These are phyloP conservation scores for Scenedesmus sp. DNA, from an alignment of 163 green algal species.

Conservation along the genomic window DNA sequence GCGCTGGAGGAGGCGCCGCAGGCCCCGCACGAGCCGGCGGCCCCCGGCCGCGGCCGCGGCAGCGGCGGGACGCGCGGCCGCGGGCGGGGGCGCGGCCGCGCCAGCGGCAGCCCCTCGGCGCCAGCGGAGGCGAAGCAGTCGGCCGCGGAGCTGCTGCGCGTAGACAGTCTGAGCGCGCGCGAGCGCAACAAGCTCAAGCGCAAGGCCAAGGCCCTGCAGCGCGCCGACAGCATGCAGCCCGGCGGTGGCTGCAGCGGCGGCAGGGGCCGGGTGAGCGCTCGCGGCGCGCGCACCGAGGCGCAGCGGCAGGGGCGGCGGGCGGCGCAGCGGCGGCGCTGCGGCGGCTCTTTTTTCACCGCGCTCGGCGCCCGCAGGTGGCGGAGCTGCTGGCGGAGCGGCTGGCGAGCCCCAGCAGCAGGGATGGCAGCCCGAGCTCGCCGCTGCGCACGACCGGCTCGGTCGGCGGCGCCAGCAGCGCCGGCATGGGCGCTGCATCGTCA, in stretches of 20 bases:
- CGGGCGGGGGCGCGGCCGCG: slow-evolving; percentile 9
- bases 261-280: slow-evolving; percentile 11
- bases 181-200: slow-evolving; percentile 80
- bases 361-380: slow-evolving; percentile 9
- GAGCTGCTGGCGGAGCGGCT: slow-evolving; percentile 10
- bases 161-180: slow-evolving; percentile 67
- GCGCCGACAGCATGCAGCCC: slow-evolving; percentile 36
- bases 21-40: not conserved
- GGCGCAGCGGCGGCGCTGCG: too few relatives aligned
- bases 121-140: slow-evolving; percentile 43
- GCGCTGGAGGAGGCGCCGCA: not conserved
- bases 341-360: too few relatives aligned
- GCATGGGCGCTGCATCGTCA: too few relatives aligned
- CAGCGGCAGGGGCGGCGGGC: too few relatives aligned
- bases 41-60: not conserved
- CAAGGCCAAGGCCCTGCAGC: slow-evolving; percentile 64
- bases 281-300: too few relatives aligned
- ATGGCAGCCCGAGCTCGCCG: slow-evolving; percentile 17
- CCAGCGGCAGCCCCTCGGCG: not conserved
- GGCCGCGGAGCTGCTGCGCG: slow-evolving; percentile 61
- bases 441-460: not conserved
- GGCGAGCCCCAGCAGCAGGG: slow-evolving; percentile 11
- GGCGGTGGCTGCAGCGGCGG: not conserved
- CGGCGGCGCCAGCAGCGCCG: not conserved
- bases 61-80: not conserved